Evolutionary conservation across 2,329 filamentous ascomycete genomes (phyloP).

Genomic region (Dryadomyces sulphureus): DNA sequence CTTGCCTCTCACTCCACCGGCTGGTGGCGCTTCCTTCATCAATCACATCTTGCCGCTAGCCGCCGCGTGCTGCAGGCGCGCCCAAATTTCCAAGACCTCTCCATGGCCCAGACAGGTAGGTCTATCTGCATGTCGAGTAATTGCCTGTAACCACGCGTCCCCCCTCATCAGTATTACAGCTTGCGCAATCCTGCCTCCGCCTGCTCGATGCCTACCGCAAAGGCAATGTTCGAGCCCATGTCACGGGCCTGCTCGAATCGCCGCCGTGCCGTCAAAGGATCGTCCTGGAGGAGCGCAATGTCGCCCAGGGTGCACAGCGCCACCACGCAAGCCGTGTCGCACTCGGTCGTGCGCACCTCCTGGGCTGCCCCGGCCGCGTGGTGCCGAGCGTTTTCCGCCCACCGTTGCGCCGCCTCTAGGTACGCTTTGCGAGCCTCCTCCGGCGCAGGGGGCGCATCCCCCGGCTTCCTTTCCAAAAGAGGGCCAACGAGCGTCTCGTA

Average conservation of each 20-base stretch:
- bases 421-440: constrained; percentile 41
- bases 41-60: neutral
- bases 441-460: neutral
- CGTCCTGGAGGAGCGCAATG: constrained; percentile 61
- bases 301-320: constrained; percentile 80
- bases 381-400: constrained; percentile 63
- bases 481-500: constrained; percentile 18
- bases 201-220: constrained; percentile 34
- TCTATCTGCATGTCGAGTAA: too few species aligned
- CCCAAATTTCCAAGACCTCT: neutral
- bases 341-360: constrained; percentile 58
- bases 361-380: constrained; percentile 51
- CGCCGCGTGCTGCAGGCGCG: neutral
- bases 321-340: constrained; percentile 68
- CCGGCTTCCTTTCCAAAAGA: constrained; percentile 2
- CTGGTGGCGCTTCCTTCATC: neutral
- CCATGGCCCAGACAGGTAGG: neutral
- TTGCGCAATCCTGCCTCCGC: constrained; percentile 32
- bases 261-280: constrained; percentile 46
- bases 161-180: neutral
- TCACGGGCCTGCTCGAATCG: constrained; percentile 55
- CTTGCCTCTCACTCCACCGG: too few species aligned
- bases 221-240: constrained; percentile 40
- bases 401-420: constrained; percentile 56
- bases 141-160: too few species aligned